Base-by-base conservation (phyloP, 78 protist species). In the Pigoraptor vietnamica region DNA sequence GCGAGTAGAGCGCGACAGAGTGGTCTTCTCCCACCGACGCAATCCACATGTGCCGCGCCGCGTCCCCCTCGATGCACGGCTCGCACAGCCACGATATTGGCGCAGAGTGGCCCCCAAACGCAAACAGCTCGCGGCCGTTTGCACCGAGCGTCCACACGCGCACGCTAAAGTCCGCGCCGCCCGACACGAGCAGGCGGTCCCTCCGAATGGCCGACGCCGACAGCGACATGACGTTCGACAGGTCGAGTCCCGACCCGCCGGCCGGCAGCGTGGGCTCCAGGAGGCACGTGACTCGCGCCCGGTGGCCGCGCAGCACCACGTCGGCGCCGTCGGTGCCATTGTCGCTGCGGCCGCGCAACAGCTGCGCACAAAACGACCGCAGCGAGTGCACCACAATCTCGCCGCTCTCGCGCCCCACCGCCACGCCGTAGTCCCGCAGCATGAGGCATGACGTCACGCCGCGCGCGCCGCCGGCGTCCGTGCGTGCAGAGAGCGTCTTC, bases 1-100 rank as follows among this genome's bases (percentile, higher is more conserved):
- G 35, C 35, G 93, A 91, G 81, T 90, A 91, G 37, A 91, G 10
- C n/a, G 36, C 38, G 21, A 91, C 92, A 32, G 86, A 21, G 48
- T 82, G 29, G 37, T 91, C 93, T 21, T 9, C 37, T 0, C 88
- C 87, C 32, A 91, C 56, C 21, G 89, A 56, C 19, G 92, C 90
- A 0, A 81, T 24, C 19, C 1, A n/a, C 35, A 2, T n/a, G 21
- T n/a, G 86, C 37, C 2, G 1, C 19, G 0, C 0, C 32, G 37
- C 37, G 19, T 24, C 38, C 38, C 33, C 1, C 21, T 81, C 86
- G 55, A 10, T 24, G 38, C 40, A 55, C 21, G 56, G 91, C 38
- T 32, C 21, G 24, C 83, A 1, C 0, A 90, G 24, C 33, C 25
- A 0, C 1, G 19, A 2, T 1, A 90, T 33, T 23, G 2, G 36